Evolutionary conservation across 2,329 filamentous ascomycete genomes (phyloP).

Genomic region (Pseudogymnoascus sp.): DNA sequence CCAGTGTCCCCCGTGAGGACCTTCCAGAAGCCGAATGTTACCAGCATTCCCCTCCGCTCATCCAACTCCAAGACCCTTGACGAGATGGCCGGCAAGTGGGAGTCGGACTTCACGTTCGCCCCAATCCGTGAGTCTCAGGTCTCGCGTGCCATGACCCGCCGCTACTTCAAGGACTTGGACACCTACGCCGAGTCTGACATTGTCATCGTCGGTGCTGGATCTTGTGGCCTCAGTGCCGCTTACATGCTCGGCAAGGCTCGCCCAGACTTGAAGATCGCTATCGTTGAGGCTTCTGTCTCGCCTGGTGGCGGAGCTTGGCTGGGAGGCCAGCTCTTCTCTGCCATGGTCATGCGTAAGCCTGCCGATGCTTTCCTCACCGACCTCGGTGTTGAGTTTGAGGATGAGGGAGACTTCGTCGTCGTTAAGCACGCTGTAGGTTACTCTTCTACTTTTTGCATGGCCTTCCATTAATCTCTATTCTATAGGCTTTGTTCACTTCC

Average conservation of each 20-base stretch:
- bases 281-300: conserved; percentile 80
- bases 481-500: conserved; percentile 70
- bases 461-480: neutral
- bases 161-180: conserved; percentile 88
- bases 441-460: neutral
- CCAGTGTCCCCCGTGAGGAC: conserved; percentile 25
- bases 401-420: conserved; percentile 81
- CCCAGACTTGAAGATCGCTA: conserved; percentile 84
- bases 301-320: conserved; percentile 89
- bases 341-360: conserved; percentile 92
- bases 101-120: conserved; percentile 63
- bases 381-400: conserved; percentile 76
- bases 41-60: conserved; percentile 36
- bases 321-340: conserved; percentile 86
- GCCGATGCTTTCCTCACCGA: conserved; percentile 78
- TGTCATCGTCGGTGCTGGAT: conserved; percentile 86
- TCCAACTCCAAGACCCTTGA: conserved; percentile 38
- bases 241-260: conserved; percentile 77
- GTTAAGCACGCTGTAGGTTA: conserved; percentile 70
- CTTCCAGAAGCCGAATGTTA: conserved; percentile 40
- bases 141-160: conserved; percentile 84
- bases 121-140: conserved; percentile 89
- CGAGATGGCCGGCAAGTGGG: conserved; percentile 69
- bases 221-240: conserved; percentile 76
- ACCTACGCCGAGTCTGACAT: conserved; percentile 86